These are phyloP conservation scores for Populus trichocarpa DNA, from an alignment of 441 rosid species.

Conservation along the genomic window DNA sequence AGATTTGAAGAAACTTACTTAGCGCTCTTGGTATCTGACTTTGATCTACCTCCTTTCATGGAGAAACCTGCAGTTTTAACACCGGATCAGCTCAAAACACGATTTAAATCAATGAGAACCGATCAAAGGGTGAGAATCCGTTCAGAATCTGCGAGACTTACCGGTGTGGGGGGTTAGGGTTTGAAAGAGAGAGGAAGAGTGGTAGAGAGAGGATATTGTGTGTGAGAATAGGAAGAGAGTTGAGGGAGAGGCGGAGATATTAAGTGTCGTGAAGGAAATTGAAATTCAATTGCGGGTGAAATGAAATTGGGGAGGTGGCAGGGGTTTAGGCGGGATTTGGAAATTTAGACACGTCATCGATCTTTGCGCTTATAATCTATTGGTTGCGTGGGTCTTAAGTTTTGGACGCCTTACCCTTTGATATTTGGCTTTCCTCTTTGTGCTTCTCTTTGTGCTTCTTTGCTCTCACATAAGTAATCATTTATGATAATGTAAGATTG, in stretches of 20 bases:
- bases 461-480: constrained; percentile 16
- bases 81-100: constrained; percentile 29
- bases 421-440: constrained; percentile 10
- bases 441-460: constrained; percentile 60
- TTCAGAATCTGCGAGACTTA: constrained; percentile 13
- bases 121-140: background rate
- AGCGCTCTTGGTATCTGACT: constrained; percentile 62
- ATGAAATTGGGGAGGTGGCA: constrained; percentile 24
- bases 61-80: constrained; percentile 41
- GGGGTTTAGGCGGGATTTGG: constrained; percentile 17
- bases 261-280: constrained; percentile 36
- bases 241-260: constrained; percentile 46
- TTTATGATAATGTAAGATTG: background rate
- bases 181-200: background rate
- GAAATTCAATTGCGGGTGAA: constrained; percentile 81
- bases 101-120: background rate
- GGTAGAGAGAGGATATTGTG: background rate
- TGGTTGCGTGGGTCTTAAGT: constrained; percentile 24
- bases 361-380: background rate
- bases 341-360: constrained; percentile 18
- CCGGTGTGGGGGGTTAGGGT: constrained; percentile 33
- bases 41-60: constrained; percentile 92
- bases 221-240: background rate
- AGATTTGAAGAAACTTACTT: constrained; percentile 41
- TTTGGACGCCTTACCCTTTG: background rate